Evolutionary conservation across 164 flowering plant genomes (phyloP), one percentile per base, ranked within the genome.

Genomic region (Umbilicus rupestris): DNA sequence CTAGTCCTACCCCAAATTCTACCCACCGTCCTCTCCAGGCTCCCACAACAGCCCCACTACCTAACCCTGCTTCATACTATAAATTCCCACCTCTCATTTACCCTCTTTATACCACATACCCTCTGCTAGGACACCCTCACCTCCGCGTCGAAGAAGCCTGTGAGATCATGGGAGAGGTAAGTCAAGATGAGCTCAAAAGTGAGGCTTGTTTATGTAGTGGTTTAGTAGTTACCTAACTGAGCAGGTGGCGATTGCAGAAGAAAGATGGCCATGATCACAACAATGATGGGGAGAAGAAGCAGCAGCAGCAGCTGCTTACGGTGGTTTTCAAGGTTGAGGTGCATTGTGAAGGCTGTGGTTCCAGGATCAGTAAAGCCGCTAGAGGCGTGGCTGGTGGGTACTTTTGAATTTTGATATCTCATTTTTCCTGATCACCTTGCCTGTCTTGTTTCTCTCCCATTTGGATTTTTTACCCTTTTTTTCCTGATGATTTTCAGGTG

Each of bases 401-500:
- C 33, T 50, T 50, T 22, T 50, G 52, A 52, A 12, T 52, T 52
- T 20, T 26, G 60, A 55, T 28, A 16, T 26, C 28, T 20, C 28
- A 55, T 19, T 55, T 55, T 28, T 20, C 55, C 20, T 20, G 24
- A 49, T 49, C 55, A 49, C 28, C 0, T 20, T 49, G 22, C 55
- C 44, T 41, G 44, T 12, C 7, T 0, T 7, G 12, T 6, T 6
- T 9, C 10, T 6, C 12, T 41, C 6, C 44, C 10, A 41, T 41
- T 9, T 14, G 3, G 44, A 35, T 35, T 35, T 41, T 52, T 20
- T 22, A 9, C 1, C 19, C 7, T 63, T 19, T 41, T 49, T 28
- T 33, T 28, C n/a, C 3, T 41, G 55, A 39, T 39, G 47, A 14
- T 42, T n/a, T n/a, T 70, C 41, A 78, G 84, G 84, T 2, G 82